phyloP scores from a whole-genome alignment of 1,284 basidiomycete species.

The Takashimella koratensis region DNA sequence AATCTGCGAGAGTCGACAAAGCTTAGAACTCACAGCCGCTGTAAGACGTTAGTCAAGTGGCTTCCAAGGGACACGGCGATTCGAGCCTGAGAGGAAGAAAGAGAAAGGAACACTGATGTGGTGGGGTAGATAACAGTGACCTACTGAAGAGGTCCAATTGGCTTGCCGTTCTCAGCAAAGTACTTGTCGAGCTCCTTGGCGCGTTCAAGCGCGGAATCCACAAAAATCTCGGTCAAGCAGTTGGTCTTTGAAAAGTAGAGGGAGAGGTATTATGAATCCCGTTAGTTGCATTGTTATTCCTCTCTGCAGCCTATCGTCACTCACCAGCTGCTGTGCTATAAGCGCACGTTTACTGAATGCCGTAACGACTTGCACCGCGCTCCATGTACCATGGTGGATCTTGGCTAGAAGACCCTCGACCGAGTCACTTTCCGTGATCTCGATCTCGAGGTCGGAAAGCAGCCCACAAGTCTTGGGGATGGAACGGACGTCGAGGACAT shows the following conservation, averaged over 20 bases:
- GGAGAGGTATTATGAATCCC: no score
- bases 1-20: no score
- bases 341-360: neutral
- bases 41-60: no score
- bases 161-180: constrained; percentile 52
- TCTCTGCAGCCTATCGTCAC: neutral
- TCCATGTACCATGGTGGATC: constrained; percentile 15
- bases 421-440: constrained; percentile 57
- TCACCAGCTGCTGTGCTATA: neutral
- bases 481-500: constrained; percentile 55
- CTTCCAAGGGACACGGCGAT: no score
- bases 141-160: constrained; percentile 60
- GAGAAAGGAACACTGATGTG: no score
- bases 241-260: no score
- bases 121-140: no score
- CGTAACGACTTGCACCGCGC: neutral
- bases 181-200: constrained; percentile 60
- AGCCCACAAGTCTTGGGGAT: constrained; percentile 60
- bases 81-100: no score
- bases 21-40: no score
- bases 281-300: no score
- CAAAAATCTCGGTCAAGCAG: no score
- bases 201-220: no score
- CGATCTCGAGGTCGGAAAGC: constrained; percentile 58
- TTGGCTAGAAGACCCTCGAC: constrained; percentile 19